Percentiles rank a stretch among this genome's conserved stretches.
Conservation (phyloP, 2,329 filamentous ascomycete species). For the Orbilia quercus region DNA sequence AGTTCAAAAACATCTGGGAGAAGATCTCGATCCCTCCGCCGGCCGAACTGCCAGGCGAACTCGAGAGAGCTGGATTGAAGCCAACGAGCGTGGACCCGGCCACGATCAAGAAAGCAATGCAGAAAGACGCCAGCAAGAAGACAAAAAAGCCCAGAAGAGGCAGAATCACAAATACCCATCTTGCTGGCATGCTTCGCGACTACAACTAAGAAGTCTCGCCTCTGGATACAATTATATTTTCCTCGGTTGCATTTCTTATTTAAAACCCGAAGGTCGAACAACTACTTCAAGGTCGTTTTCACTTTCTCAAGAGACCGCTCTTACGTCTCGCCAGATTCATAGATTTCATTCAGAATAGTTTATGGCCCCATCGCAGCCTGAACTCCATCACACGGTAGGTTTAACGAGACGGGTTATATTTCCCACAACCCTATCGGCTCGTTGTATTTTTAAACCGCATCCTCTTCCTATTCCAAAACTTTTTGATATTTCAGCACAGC, state of each 20-base stretch:
- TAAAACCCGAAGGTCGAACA: no score
- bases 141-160: slow-evolving; percentile 57
- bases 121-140: slow-evolving; percentile 50
- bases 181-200: slow-evolving; percentile 53
- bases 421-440: no score
- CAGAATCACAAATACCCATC: slow-evolving; percentile 58
- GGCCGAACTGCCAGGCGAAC: slow-evolving; percentile 80
- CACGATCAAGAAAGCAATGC: slow-evolving; percentile 67
- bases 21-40: slow-evolving; percentile 79
- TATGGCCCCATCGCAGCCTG: no score
- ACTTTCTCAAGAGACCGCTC: no score
- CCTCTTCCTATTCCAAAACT: not conserved
- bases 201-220: slow-evolving; percentile 29
- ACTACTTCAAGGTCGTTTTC: no score
- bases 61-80: slow-evolving; percentile 81
- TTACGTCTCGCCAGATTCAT: no score
- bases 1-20: slow-evolving; percentile 86
- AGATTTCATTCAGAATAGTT: no score
- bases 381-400: no score
- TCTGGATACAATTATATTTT: not conserved
- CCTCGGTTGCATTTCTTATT: no score
- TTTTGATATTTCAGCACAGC: no score
- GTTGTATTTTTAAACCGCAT: not conserved
- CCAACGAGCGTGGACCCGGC: slow-evolving; percentile 83
- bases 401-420: no score